Conservation (phyloP, 1,284 basidiomycete species). For the Golubevia pallescens region DNA sequence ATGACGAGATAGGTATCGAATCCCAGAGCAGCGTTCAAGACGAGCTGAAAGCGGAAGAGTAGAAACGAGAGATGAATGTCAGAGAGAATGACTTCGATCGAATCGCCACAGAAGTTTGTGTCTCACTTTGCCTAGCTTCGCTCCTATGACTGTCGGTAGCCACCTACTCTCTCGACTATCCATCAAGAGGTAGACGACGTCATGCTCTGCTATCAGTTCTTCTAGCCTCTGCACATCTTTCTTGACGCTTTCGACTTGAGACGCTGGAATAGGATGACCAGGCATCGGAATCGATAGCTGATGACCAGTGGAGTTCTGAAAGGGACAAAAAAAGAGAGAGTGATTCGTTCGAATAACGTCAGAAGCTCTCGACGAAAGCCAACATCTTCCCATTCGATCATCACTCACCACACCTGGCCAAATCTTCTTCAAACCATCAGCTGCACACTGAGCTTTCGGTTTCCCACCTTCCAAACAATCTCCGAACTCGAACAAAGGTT, state of each 20-base stretch:
- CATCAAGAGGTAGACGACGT: constrained; percentile 93
- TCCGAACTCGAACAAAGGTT: constrained; percentile 92
- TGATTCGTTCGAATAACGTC: too few species aligned
- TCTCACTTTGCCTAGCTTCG: constrained; percentile 79
- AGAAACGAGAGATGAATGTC: too few species aligned
- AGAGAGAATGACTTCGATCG: too few species aligned
- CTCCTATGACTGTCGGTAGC: constrained; percentile 87
- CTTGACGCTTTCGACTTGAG: constrained; percentile 70
- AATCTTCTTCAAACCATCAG: constrained; percentile 82
- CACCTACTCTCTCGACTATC: constrained; percentile 94
- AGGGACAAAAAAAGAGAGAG: too few species aligned
- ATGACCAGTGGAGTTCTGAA: neutral
- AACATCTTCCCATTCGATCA: too few species aligned
- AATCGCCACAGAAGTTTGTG: too few species aligned
- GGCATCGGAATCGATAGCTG: constrained; percentile 91
- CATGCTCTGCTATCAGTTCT: constrained; percentile 79
- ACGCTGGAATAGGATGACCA: constrained; percentile 79
- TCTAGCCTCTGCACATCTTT: constrained; percentile 78
- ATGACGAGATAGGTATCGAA: constrained; percentile 97
- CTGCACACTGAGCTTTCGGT: constrained; percentile 90
- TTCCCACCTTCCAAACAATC: constrained; percentile 93
- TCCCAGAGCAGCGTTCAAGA: constrained; percentile 92
- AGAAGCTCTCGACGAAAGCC: too few species aligned
- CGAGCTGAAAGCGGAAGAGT: constrained; percentile 72
- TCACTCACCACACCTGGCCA: constrained; percentile 85